Conservation (phyloP, 2,329 filamentous ascomycete species). For the Ceratocystis papillata region DNA sequence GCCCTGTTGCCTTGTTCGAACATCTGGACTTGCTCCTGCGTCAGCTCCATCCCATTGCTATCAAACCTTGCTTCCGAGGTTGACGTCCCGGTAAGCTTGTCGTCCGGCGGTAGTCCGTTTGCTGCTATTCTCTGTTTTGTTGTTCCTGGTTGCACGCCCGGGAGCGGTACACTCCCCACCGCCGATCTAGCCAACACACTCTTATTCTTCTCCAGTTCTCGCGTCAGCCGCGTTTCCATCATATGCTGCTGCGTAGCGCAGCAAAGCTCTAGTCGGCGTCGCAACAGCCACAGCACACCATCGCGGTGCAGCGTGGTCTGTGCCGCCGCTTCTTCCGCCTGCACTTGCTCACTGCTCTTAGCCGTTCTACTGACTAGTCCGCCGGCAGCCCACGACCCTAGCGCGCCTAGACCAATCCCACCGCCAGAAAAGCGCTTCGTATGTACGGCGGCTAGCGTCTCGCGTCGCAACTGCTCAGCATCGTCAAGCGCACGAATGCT, state of each 20-base stretch:
- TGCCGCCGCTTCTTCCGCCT: conserved; percentile 59
- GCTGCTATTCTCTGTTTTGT: not conserved
- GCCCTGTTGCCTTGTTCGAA: conserved; percentile 89
- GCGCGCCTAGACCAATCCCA: conserved; percentile 41
- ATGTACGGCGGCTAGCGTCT: conserved; percentile 60
- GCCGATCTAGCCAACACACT: conserved; percentile 64
- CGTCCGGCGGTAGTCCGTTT: conserved; percentile 21
- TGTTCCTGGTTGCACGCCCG: conserved; percentile 25
- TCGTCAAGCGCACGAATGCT: conserved; percentile 70
- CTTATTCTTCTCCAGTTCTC: conserved; percentile 82
- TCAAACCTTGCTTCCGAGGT: conserved; percentile 20
- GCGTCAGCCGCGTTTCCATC: conserved; percentile 79
- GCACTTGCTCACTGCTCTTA: conserved; percentile 53
- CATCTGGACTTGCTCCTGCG: conserved; percentile 76
- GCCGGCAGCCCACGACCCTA: conserved; percentile 59
- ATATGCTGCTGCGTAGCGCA: conserved; percentile 72
- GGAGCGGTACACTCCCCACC: conserved; percentile 24
- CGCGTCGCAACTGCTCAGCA: conserved; percentile 69
- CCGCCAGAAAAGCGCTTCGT: conserved; percentile 57
- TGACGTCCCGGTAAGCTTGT: conserved; percentile 26
- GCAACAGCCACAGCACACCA: conserved; percentile 71
- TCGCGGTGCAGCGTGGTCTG: conserved; percentile 63
- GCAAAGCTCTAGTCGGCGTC: conserved; percentile 63
- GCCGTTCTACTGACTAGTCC: conserved; percentile 39
- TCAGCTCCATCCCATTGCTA: conserved; percentile 45